Conservation (phyloP, 345 rosid species). For the Linum lewisii region DNA sequence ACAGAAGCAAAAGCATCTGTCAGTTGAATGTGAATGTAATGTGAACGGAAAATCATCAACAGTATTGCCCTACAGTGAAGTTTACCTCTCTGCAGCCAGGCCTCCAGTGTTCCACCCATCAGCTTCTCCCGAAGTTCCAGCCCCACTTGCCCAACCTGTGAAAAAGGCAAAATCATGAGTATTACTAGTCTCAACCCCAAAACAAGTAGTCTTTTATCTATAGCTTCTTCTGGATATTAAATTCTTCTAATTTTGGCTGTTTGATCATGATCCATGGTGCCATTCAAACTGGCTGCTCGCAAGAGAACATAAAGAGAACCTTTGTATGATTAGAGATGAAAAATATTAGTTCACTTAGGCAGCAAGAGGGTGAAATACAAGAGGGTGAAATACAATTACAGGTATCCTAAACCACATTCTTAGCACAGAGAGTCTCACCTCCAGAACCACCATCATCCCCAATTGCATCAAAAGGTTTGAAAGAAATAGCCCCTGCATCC, state of each 20-base stretch:
- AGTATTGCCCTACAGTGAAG: background rate
- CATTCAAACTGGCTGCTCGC: background rate
- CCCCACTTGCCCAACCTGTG: conserved; percentile 54
- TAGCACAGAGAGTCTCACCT: conserved; percentile 39
- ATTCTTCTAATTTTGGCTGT: background rate
- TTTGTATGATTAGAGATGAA: background rate
- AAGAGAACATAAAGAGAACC: background rate
- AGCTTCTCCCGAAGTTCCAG: conserved; percentile 54
- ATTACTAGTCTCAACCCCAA: background rate
- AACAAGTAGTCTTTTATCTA: background rate
- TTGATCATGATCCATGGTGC: background rate
- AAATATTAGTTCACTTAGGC: too few relatives aligned
- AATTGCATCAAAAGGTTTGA: conserved; percentile 56
- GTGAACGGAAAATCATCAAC: too few relatives aligned
- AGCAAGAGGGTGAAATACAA: background rate
- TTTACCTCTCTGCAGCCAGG: conserved; percentile 47
- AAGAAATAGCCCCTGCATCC: conserved; percentile 44
- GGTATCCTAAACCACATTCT: background rate
- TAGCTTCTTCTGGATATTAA: background rate
- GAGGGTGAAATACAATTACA: background rate
- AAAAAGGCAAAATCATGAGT: background rate
- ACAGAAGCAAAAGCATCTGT: background rate
- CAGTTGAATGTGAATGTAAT: background rate
- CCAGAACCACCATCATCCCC: conserved; percentile 56
- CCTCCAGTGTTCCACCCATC: conserved; percentile 56